Evolutionary conservation across 768 basidiomycete species (phyloP).

Genomic region (Lentinus brumalis): DNA sequence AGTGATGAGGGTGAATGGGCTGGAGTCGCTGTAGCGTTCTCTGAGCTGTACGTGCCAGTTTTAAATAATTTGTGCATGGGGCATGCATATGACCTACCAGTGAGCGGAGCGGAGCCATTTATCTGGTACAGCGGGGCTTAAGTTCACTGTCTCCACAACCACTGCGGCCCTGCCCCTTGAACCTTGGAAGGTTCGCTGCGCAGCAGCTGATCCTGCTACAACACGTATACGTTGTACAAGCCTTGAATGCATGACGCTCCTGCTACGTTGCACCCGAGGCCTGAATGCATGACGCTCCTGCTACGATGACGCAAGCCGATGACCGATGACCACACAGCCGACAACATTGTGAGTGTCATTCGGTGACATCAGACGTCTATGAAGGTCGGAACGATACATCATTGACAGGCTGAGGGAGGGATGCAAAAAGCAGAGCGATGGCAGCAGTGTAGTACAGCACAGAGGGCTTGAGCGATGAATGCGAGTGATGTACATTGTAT

Average conservation of each 20-base stretch:
- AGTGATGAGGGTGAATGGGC: neutral
- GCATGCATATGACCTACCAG: no score
- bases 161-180: neutral
- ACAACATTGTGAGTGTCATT: neutral
- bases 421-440: neutral
- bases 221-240: no score
- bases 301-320: neutral
- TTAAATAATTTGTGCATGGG: no score
- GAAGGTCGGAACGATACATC: no score
- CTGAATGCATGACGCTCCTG: no score
- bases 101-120: neutral
- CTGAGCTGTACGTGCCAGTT: no score
- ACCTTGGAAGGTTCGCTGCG: no score
- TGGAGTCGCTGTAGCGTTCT: no score
- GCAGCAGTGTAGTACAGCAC: neutral
- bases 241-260: no score
- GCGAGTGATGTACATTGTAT: neutral
- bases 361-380: neutral
- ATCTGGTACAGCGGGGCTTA: neutral
- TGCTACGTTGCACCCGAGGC: no score
- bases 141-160: conserved; percentile 8
- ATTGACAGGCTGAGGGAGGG: neutral
- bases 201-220: no score
- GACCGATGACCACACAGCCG: neutral
- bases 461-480: neutral